Conservation (phyloP, 1,284 basidiomycete species). For the Cryptococcus sp. region DNA sequence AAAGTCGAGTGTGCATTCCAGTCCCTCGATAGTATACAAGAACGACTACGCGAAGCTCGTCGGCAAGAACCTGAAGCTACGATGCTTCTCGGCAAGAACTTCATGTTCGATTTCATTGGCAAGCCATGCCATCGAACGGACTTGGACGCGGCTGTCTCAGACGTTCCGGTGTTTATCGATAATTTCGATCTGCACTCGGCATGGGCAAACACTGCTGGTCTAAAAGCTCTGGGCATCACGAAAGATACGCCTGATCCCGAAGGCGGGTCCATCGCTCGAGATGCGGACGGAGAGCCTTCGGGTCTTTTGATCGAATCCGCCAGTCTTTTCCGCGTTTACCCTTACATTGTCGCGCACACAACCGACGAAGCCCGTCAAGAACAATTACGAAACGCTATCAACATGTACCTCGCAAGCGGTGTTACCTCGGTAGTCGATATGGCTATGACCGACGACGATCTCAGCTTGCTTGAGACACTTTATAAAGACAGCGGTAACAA, state of each 20-base stretch:
- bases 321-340: conserved; percentile 30
- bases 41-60: conserved; percentile 4
- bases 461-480: conserved; percentile 30
- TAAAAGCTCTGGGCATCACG: conserved; percentile 29
- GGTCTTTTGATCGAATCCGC: conserved; percentile 33
- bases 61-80: conserved; percentile 9
- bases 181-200: conserved; percentile 34
- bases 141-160: conserved; percentile 28
- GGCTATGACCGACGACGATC: conserved; percentile 30
- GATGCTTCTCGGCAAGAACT: conserved; percentile 24
- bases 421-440: conserved; percentile 36
- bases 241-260: conserved; percentile 18
- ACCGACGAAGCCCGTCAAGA: conserved; percentile 18
- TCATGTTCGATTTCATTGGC: conserved; percentile 28
- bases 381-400: conserved; percentile 19
- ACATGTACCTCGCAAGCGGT: conserved; percentile 27
- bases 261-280: conserved; percentile 33
- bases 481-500: conserved; percentile 10
- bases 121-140: conserved; percentile 15
- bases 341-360: conserved; percentile 23
- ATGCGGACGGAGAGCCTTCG: conserved; percentile 27
- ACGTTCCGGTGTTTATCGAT: conserved; percentile 38
- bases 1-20: conserved; percentile 20
- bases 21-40: conserved; percentile 20
- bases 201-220: conserved; percentile 33